Base-by-base conservation (phyloP, 2,329 filamentous ascomycete genomes). In the Xylariales sp. region DNA sequence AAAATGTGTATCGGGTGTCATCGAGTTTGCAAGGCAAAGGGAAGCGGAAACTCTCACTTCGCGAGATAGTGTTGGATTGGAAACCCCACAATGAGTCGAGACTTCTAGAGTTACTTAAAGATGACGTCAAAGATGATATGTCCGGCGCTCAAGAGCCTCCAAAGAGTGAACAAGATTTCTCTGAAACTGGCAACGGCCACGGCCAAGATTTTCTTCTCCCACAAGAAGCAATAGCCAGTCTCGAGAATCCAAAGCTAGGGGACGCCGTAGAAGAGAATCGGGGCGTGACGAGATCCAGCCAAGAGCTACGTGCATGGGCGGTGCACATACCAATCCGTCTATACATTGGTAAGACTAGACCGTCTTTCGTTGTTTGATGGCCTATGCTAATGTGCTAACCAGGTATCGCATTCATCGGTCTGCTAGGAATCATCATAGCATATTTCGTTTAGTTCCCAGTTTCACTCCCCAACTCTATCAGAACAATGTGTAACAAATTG, bases 91-190 rank as follows among this genome's bases (percentile, higher is more conserved):
- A 60, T 30, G 45, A 39, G 18, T 16, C 46, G 45, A 50, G 32
- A 28, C 57, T 60, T n/a, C 32, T 60, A 14, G 57, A 50, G 5
- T 41, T 60, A 30, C 56, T 59, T 30, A n/a, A 32, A 10, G 45
- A 59, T 9, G 45, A 59, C 32, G n/a, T 16, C 16, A n/a, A 49
- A 46, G 30, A 23, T 30, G 43, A 36, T 3, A 23, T 34, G 18
- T 10, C 5, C 12, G 43, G 5, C 1, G 30, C 16, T 8, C 55
- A 48, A 49, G 43, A 23, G 32, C 7, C 30, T 18, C 14, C 10
- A 39, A 36, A 32, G 4, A 36, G 5, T 18, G 28, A 34, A 14
- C 14, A 23, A 3, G 6, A 52, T 63, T 50, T 18, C 1, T 10
- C 45, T 18, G 45, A 48, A 8, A 48, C 3, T 2, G 18, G n/a